Evolutionary conservation across 2,329 filamentous ascomycete genomes (phyloP), one percentile per base, ranked within the genome.

Genomic region (Fusarium oxysporum): DNA sequence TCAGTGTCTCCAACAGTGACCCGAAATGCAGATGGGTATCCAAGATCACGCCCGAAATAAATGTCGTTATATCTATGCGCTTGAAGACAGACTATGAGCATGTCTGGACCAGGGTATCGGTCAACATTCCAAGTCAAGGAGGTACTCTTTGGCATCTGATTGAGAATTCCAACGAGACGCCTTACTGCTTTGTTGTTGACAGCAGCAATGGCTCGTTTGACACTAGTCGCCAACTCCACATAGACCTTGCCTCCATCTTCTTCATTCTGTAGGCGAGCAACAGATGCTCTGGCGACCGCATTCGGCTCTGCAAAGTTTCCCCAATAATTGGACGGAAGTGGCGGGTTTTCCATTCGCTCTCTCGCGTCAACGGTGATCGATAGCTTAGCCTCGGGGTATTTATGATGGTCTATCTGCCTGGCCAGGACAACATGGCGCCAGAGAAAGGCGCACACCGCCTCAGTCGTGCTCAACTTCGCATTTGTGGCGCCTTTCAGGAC

Each of bases 1-100:
- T 67, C 64, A 32, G 64, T 67, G 7, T 67, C 60, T 13, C 64
- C 64, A 19, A 67, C 51, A 1, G 64, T 67, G 3, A 56, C 37
- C 0, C 64, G 40, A 35, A 56, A 44, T 5, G 64, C 64, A 16
- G 43, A 47, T 7, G 64, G 51, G 21, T 58, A 64, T 1, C 53
- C 33, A n/a, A 67, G 43, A 5, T 51, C 28, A 35, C 25, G 33
- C 1, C 64, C 64, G 12, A 67, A 67, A 38, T 57, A 50, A 28
- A 64, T 64, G 10, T 64, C 64, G 9, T 67, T 64, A 2, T 51
- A 67, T 17, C 16, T 32, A 12, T 67, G 64, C 5, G 41, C 33
- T 37, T 67, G 64, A 2, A 67, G 23, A 35, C 64, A 67, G 44
- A 67, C 64, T n/a, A 67, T 67, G 5, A 67, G 64, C 59, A 67